A percentile compares a stretch with the other conserved stretches of the same genome.
Conservation (phyloP, 768 basidiomycete genomes). For the Mycena galopus region DNA sequence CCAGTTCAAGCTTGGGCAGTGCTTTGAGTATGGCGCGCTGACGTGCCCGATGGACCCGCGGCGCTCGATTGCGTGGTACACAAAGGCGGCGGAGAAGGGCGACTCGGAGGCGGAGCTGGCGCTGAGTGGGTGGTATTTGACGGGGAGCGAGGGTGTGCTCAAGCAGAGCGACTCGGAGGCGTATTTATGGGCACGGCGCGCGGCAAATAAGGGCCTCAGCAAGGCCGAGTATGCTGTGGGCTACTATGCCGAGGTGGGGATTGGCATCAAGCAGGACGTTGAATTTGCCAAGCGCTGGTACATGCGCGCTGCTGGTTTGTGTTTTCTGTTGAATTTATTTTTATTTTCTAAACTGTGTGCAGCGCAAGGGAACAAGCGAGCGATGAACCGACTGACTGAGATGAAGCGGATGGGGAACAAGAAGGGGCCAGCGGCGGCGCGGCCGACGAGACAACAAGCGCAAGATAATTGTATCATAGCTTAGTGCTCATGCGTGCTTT, state of each 20-base stretch:
- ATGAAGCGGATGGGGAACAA: constrained; percentile 92
- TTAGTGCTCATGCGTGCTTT: too few species aligned
- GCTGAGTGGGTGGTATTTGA: constrained; percentile 98
- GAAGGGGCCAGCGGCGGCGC: constrained; percentile 72
- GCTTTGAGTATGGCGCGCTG: constrained; percentile 92
- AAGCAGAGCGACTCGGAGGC: constrained; percentile 99
- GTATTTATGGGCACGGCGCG: constrained; percentile 97
- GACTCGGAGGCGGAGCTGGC: constrained; percentile 96
- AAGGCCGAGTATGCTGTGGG: constrained; percentile 99
- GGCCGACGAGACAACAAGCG: constrained; percentile 94
- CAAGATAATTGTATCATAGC: constrained; percentile 91
- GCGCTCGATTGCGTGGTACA: constrained; percentile 98
- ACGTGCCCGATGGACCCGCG: constrained; percentile 94
- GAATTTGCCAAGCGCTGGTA: constrained; percentile 99
- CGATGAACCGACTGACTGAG: constrained; percentile 95
- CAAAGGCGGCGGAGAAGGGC: constrained; percentile 97
- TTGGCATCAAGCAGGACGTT: constrained; percentile 95
- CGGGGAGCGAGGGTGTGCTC: constrained; percentile 93
- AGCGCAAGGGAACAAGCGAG: constrained; percentile 99
- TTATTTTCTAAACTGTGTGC: constrained; percentile 4
- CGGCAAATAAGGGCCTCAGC: constrained; percentile 95
- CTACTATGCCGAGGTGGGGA: constrained; percentile 97
- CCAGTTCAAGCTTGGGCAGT: constrained; percentile 96
- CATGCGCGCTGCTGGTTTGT: constrained; percentile 96
- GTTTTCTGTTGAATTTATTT: constrained; percentile 14